These are phyloP conservation scores for Staphylotrichum longicolle DNA, from an alignment of 495 filamentous ascomycete species.

Conservation along the genomic window DNA sequence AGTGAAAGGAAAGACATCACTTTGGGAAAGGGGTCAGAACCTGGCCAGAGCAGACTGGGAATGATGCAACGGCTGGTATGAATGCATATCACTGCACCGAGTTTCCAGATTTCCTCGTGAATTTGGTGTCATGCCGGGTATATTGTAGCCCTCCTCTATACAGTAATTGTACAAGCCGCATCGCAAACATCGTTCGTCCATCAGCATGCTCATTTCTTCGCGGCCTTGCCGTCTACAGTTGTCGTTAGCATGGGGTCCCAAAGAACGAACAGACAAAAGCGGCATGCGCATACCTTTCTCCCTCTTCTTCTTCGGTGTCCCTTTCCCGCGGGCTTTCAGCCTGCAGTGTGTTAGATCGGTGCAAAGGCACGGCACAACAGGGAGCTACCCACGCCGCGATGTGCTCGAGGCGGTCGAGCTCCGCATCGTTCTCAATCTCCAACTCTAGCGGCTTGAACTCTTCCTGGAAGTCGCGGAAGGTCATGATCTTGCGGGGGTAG, in stretches of 20 bases:
- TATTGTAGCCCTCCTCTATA: slow-evolving; percentile 28
- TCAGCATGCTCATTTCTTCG: slow-evolving; percentile 24
- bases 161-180: slow-evolving; percentile 22
- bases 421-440: slow-evolving; percentile 66
- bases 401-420: slow-evolving; percentile 75
- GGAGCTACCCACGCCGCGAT: slow-evolving; percentile 52
- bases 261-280: background rate
- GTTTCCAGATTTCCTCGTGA: too few species aligned
- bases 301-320: slow-evolving; percentile 86
- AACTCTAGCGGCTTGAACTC: slow-evolving; percentile 56
- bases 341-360: slow-evolving; percentile 43
- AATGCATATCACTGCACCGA: too few species aligned
- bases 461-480: slow-evolving; percentile 64
- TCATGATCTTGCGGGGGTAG: slow-evolving; percentile 74
- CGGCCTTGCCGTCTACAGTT: slow-evolving; percentile 23
- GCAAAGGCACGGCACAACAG: background rate
- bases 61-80: too few species aligned
- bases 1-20: too few species aligned
- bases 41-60: too few species aligned
- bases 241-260: slow-evolving; percentile 10
- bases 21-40: too few species aligned
- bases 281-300: slow-evolving; percentile 56
- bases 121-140: slow-evolving; percentile 20
- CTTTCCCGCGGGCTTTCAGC: slow-evolving; percentile 78
- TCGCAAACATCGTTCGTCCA: background rate